These are phyloP conservation scores for Alternaria angustiovoidea DNA, from an alignment of 2,329 filamentous ascomycete species.

Conservation along the genomic window DNA sequence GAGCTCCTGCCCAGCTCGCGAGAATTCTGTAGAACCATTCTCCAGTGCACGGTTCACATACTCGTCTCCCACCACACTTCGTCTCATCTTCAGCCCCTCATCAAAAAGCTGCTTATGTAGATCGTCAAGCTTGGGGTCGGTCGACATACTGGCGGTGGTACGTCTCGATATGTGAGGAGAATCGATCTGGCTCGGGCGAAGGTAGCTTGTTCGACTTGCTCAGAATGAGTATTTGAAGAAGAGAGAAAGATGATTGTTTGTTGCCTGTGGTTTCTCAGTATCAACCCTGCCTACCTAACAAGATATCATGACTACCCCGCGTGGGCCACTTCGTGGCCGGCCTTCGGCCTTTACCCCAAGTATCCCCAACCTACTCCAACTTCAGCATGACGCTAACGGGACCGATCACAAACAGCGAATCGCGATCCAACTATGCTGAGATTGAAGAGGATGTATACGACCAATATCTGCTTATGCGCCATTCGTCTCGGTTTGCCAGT, in stretches of 20 bases:
- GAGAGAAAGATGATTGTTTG: not conserved
- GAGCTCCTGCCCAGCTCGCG: conserved; percentile 67
- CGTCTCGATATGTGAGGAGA: not conserved
- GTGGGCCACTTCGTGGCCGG: conserved; percentile 16
- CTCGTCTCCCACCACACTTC: conserved; percentile 66
- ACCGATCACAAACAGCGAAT: not conserved
- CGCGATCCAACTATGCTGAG: not conserved
- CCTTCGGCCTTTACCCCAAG: conserved; percentile 31
- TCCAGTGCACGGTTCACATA: conserved; percentile 67
- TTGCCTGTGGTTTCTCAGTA: not conserved
- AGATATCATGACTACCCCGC: conserved; percentile 13
- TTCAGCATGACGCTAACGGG: conserved; percentile 2
- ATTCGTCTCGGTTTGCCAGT: conserved; percentile 52
- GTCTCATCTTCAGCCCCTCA: conserved; percentile 67
- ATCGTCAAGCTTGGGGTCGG: conserved; percentile 52
- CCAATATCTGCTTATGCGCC: conserved; percentile 12
- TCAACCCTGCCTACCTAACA: not conserved
- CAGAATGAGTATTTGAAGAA: too few species aligned
- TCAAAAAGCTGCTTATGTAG: conserved; percentile 66
- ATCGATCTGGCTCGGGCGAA: not conserved
- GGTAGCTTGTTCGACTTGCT: not conserved
- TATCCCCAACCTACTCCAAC: conserved; percentile 34
- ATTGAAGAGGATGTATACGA: not conserved
- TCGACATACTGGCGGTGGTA: conserved; percentile 47
- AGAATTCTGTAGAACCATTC: conserved; percentile 67